These are phyloP conservation scores for Collybiopsis confluens DNA, from an alignment of 768 basidiomycete species.

Conservation along the genomic window DNA sequence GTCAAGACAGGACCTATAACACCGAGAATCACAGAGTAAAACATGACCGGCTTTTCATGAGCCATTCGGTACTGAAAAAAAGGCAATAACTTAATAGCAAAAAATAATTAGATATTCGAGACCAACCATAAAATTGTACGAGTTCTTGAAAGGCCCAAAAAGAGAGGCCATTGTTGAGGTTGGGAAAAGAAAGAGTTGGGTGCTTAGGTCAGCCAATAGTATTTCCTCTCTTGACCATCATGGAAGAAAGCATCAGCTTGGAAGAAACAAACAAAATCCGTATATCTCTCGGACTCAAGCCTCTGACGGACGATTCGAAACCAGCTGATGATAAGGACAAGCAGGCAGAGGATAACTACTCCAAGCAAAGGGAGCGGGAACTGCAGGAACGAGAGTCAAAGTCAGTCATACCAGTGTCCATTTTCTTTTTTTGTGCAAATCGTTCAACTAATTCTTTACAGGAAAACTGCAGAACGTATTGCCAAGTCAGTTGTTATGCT, in stretches of 20 bases:
- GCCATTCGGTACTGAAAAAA: slow-evolving; percentile 75
- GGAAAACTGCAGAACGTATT: slow-evolving; percentile 70
- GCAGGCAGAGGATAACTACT: slow-evolving; percentile 84
- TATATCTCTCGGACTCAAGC: slow-evolving; percentile 89
- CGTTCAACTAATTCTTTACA: slow-evolving; percentile 25
- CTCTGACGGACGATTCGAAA: slow-evolving; percentile 77
- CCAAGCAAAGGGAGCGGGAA: slow-evolving; percentile 64
- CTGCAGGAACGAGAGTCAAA: slow-evolving; percentile 70
- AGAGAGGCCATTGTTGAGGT: slow-evolving; percentile 10
- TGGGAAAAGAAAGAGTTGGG: background rate
- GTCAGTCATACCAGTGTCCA: slow-evolving; percentile 50
- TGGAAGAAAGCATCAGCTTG: slow-evolving; percentile 87
- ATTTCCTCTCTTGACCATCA: slow-evolving; percentile 14
- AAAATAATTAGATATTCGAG: slow-evolving; percentile 13
- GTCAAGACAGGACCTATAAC: slow-evolving; percentile 72
- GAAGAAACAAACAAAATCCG: slow-evolving; percentile 97
- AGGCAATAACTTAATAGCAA: background rate
- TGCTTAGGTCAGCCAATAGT: background rate
- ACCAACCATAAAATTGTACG: slow-evolving; percentile 3
- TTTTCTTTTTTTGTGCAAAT: slow-evolving; percentile 20
- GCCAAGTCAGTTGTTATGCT: slow-evolving; percentile 75
- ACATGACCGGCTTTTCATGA: slow-evolving; percentile 87
- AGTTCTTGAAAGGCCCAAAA: slow-evolving; percentile 4
- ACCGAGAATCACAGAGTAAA: slow-evolving; percentile 80
- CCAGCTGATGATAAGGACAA: slow-evolving; percentile 75